phyloP scores from a whole-genome alignment of 306 rosid genomes.

The Cucurbita moschata region DNA sequence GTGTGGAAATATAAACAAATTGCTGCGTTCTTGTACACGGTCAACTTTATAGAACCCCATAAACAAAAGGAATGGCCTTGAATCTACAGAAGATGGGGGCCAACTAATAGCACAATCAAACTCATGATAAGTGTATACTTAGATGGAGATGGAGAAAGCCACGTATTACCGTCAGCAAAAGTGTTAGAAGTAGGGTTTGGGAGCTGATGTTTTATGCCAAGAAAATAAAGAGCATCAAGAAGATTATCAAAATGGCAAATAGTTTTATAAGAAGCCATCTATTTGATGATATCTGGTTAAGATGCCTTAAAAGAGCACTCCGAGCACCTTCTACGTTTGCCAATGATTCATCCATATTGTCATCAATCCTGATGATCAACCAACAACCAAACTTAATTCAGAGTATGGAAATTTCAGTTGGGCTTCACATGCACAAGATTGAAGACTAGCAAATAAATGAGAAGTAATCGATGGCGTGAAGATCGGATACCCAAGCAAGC shows the following conservation, averaged over 20 bases:
- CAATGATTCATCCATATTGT: slow-evolving; percentile 84
- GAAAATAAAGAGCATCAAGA: slow-evolving; percentile 59
- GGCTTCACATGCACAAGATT: not conserved
- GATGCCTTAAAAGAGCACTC: slow-evolving; percentile 71
- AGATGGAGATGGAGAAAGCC: slow-evolving; percentile 3
- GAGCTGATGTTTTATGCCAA: slow-evolving; percentile 40
- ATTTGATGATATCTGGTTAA: slow-evolving; percentile 67
- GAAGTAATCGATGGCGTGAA: not conserved
- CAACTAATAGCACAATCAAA: not conserved
- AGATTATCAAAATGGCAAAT: slow-evolving; percentile 57
- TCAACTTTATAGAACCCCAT: not conserved
- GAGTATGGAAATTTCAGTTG: not conserved
- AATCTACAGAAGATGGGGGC: not conserved
- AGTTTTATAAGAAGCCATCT: slow-evolving; percentile 86
- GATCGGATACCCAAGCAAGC: not conserved
- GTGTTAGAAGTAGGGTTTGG: slow-evolving; percentile 5
- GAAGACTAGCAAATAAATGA: not conserved
- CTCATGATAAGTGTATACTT: not conserved
- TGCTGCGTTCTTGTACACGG: not conserved
- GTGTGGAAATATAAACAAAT: not conserved
- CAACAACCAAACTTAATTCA: slow-evolving; percentile 1
- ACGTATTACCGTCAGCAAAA: slow-evolving; percentile 9
- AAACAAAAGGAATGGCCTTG: not conserved
- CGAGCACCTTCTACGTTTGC: slow-evolving; percentile 90
- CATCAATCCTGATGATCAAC: slow-evolving; percentile 58